Percentiles rank a stretch among this genome's conserved stretches.
phyloP scores from a whole-genome alignment of 257 asterid genomes.

The Solanum arcanum region DNA sequence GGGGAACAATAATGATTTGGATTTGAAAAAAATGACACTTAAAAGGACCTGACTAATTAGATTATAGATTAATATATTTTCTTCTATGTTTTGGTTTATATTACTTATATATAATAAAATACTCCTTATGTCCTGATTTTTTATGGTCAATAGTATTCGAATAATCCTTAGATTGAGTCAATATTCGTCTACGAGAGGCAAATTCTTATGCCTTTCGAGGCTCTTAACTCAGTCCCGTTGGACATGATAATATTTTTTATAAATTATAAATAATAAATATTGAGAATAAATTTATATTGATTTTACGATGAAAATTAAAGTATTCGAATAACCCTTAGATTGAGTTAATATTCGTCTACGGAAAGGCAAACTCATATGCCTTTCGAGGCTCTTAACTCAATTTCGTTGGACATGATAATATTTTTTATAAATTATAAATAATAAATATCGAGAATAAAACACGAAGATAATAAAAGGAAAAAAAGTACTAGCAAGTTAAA shows the following conservation, averaged over 20 bases:
- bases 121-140: no score
- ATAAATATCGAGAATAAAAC: not conserved
- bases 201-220: no score
- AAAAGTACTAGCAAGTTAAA: not conserved
- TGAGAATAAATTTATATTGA: not conserved
- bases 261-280: not conserved
- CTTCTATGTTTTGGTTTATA: not conserved
- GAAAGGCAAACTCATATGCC: no score
- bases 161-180: no score
- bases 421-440: no score
- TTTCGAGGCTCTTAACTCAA: no score
- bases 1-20: not conserved
- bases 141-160: not conserved
- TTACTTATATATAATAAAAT: no score
- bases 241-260: no score
- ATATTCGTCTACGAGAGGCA: no score
- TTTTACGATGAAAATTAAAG: not conserved
- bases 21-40: not conserved
- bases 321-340: not conserved
- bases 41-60: not conserved
- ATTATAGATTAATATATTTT: not conserved
- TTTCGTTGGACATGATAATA: rapidly evolving
- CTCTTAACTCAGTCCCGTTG: not conserved
- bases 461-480: not conserved
- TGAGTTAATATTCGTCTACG: no score